These are phyloP conservation scores for Cardiospermum halicacabum DNA, from an alignment of 345 rosid species.

Conservation along the genomic window DNA sequence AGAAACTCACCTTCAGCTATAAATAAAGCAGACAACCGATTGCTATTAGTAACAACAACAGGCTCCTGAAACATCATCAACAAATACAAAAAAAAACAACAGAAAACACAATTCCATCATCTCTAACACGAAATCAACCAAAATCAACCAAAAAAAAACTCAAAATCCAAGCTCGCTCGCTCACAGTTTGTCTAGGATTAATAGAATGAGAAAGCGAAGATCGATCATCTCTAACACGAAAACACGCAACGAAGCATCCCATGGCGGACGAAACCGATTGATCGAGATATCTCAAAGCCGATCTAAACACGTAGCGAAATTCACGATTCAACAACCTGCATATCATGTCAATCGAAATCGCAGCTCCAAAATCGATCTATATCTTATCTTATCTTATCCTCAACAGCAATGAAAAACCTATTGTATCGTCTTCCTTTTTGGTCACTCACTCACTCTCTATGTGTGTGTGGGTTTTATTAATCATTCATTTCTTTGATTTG, in stretches of 20 bases:
- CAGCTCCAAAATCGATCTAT: neutral
- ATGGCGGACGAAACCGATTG: constrained; percentile 41
- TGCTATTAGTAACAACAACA: constrained; percentile 33
- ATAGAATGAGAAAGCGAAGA: constrained; percentile 29
- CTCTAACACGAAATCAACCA: neutral
- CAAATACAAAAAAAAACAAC: neutral
- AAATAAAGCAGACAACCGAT: constrained; percentile 64
- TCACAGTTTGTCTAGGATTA: constrained; percentile 34
- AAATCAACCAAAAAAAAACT: neutral
- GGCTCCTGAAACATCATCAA: no score
- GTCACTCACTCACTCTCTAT: neutral
- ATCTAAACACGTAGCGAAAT: constrained; percentile 28
- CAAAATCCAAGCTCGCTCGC: constrained; percentile 13
- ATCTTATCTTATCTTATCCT: neutral
- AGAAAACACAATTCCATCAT: neutral
- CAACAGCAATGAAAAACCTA: constrained; percentile 12
- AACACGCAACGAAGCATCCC: constrained; percentile 81
- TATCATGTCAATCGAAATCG: constrained; percentile 51
- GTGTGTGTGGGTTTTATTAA: neutral
- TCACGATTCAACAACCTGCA: constrained; percentile 35
- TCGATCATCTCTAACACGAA: constrained; percentile 49
- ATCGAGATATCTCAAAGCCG: constrained; percentile 26
- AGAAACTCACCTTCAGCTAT: constrained; percentile 48
- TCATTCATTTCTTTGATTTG: neutral
- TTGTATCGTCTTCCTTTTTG: neutral